Conservation (phyloP, 495 filamentous ascomycete species). For the Aspergillus nidulans region DNA sequence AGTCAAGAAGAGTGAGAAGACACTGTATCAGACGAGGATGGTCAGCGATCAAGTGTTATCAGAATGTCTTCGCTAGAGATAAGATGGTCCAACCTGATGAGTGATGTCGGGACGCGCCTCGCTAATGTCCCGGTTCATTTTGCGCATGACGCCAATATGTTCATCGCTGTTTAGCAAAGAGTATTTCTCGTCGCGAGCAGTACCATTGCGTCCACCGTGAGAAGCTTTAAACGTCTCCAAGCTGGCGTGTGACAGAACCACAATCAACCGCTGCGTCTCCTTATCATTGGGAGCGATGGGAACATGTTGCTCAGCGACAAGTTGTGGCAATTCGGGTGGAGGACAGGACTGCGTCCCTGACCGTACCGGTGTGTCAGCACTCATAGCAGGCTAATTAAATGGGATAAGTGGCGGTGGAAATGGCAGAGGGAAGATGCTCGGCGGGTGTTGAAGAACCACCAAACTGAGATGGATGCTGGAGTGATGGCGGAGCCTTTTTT, state of each 20-base stretch:
- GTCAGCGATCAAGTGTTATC: conserved; percentile 6
- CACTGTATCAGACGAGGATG: conserved; percentile 53
- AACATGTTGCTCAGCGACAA: conserved; percentile 87
- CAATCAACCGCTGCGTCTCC: conserved; percentile 83
- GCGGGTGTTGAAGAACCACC: background rate
- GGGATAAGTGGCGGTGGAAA: background rate
- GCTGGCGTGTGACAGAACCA: conserved; percentile 94
- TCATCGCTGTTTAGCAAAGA: conserved; percentile 96
- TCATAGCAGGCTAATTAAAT: conserved; percentile 1
- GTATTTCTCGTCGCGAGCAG: conserved; percentile 84
- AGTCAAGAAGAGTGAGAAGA: conserved; percentile 94
- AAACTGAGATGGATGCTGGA: background rate
- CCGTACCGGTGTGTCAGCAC: conserved; percentile 22
- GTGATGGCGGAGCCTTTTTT: background rate
- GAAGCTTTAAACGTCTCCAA: conserved; percentile 93
- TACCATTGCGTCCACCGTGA: conserved; percentile 62
- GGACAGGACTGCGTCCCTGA: conserved; percentile 89
- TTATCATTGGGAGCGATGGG: conserved; percentile 83
- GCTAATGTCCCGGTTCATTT: conserved; percentile 98
- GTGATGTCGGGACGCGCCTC: conserved; percentile 97
- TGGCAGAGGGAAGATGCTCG: background rate
- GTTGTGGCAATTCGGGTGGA: conserved; percentile 80
- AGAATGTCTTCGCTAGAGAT: background rate
- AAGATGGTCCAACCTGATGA: conserved; percentile 70
- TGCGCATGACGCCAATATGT: conserved; percentile 97